Evolutionary conservation across 1,284 basidiomycete genomes (phyloP), one percentile per base, ranked within the genome.

Genomic region (Rhodotorula mucilaginosa): DNA sequence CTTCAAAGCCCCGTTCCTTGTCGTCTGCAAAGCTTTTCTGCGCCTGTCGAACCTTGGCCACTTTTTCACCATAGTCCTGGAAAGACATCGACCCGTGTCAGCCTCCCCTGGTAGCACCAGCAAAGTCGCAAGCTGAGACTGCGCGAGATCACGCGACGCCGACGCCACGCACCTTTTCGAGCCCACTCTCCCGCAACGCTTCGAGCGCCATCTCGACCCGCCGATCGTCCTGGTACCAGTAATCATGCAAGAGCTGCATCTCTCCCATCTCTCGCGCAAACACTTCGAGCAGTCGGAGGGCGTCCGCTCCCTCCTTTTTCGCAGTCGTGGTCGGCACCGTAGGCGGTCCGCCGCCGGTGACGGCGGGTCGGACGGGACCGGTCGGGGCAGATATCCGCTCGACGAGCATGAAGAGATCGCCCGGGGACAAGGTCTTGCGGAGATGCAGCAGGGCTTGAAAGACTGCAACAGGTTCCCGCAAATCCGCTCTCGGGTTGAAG

Each of bases 151-250:
- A 19, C 31, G 12, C 16, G 18, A 8, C 58, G 19, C 80, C 21
- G 8, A 23, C n/a, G 49, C 21, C 49, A 10, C 86, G 84, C 21
- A 93, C 91, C 80, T 97, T 8, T 5, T 46, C 26, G 19, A 19
- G 1, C 52, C 34, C 16, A 29, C 64, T 61, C 65, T 74, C 94
- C 57, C 92, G 90, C 57, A 99, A 82, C 54, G 88, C 90, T 10
- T 98, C 83, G 23, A 91, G 86, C 0, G 93, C 97, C 79, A 89
- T 94, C 78, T 98, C 95, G 12, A 92, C 90, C 58, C 96, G 86
- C 71, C 96, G 86, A 81, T 99, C 97, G 79, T 99, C 97, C 64
- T 96, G 96, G 80, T 96, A 99, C 82, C 96, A 99, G 81, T 97
- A 98, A 80, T 99, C 94, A 23, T 92, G 86, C 19, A 98, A 84